Evolutionary conservation across 495 filamentous ascomycete genomes (phyloP).

Genomic region (Choiromyces venosus): DNA sequence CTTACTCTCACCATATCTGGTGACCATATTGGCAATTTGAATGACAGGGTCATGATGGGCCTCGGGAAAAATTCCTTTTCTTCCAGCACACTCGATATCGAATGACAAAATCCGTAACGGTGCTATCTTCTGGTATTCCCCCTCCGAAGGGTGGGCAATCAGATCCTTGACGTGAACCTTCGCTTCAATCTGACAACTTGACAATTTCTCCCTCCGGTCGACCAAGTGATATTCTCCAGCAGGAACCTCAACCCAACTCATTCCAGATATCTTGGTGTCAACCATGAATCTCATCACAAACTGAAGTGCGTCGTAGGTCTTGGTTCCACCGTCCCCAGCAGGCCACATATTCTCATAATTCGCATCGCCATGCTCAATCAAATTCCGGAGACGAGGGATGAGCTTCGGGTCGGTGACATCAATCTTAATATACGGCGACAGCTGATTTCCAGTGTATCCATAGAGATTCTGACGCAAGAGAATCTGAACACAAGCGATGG

Average conservation of each 20-base stretch:
- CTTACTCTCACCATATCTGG: conserved; percentile 88
- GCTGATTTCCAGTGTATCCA: conserved; percentile 83
- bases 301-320: conserved; percentile 91
- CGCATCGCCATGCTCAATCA: conserved; percentile 65
- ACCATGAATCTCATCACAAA: conserved; percentile 98
- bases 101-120: conserved; percentile 89
- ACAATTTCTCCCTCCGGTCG: conserved; percentile 56
- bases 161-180: conserved; percentile 71
- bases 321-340: conserved; percentile 58
- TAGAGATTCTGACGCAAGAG: conserved; percentile 83
- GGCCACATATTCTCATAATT: conserved; percentile 93
- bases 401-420: conserved; percentile 80
- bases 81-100: conserved; percentile 97
- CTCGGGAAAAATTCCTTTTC: conserved; percentile 96
- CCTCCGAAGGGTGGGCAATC: conserved; percentile 79
- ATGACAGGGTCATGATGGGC: conserved; percentile 88
- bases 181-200: conserved; percentile 94
- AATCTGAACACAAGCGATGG: conserved; percentile 68
- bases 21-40: conserved; percentile 97
- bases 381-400: conserved; percentile 64
- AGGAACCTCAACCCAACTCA: conserved; percentile 94
- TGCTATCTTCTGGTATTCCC: conserved; percentile 98
- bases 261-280: conserved; percentile 83
- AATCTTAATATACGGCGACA: conserved; percentile 89
- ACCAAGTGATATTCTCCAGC: conserved; percentile 67